Percentiles rank a stretch among this genome's conserved stretches.
phyloP scores from a whole-genome alignment of 2,329 filamentous ascomycete genomes.

The Grosmannia huntii region DNA sequence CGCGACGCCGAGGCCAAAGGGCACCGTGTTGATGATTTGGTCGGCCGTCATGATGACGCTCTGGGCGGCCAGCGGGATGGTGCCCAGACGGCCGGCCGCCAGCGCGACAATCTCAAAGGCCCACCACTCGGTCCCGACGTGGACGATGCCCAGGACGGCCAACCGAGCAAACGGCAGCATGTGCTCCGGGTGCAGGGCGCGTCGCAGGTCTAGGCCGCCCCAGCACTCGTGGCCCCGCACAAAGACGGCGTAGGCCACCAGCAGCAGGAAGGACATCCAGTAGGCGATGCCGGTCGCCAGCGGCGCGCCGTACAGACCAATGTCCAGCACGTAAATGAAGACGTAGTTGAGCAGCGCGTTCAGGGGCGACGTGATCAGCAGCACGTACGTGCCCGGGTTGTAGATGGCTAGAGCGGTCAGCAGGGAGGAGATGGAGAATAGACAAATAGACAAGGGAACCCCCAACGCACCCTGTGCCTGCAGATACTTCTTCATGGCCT shows the following conservation, averaged over 20 bases:
- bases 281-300: constrained; percentile 75
- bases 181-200: constrained; percentile 44
- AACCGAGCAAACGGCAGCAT: constrained; percentile 60
- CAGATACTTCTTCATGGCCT: constrained; percentile 73
- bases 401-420: constrained; percentile 38
- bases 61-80: constrained; percentile 67
- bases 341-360: constrained; percentile 72
- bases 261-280: constrained; percentile 68
- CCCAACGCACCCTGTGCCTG: constrained; percentile 77
- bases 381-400: constrained; percentile 67
- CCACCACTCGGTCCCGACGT: constrained; percentile 90
- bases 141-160: constrained; percentile 62
- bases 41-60: constrained; percentile 85
- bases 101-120: constrained; percentile 84
- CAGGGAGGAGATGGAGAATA: not conserved
- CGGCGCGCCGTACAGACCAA: constrained; percentile 68
- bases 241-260: constrained; percentile 61
- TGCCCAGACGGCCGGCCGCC: constrained; percentile 68
- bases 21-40: constrained; percentile 73
- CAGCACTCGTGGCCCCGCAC: constrained; percentile 63
- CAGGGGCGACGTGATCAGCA: constrained; percentile 69
- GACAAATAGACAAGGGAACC: constrained; percentile 27
- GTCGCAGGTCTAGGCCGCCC: constrained; percentile 55
- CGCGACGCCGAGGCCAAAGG: constrained; percentile 76
- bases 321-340: constrained; percentile 57